phyloP scores from a whole-genome alignment of 2,329 filamentous ascomycete genomes.

The Talaromyces atroroseus region DNA sequence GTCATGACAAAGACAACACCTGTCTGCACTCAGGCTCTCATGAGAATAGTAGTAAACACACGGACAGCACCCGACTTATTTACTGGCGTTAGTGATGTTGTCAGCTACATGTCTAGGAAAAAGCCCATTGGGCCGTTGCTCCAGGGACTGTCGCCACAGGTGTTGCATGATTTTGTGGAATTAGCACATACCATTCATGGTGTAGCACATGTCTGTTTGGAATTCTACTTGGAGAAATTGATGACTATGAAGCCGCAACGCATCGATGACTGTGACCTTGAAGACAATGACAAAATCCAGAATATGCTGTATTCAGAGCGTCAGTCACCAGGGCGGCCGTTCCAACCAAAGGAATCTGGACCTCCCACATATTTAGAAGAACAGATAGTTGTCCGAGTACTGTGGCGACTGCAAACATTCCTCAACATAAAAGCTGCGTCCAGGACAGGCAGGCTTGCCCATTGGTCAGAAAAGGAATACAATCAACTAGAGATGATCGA shows the following conservation, averaged over 20 bases:
- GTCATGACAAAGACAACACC: background rate
- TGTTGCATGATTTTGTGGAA: background rate
- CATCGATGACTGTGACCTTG: background rate
- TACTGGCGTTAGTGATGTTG: background rate
- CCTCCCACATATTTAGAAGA: conserved; percentile 3
- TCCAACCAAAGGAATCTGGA: conserved; percentile 5
- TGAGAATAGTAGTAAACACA: background rate
- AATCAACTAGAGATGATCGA: background rate
- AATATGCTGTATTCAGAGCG: background rate
- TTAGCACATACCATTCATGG: background rate
- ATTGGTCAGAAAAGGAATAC: background rate
- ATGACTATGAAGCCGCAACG: background rate
- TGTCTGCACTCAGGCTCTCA: background rate
- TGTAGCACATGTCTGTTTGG: background rate
- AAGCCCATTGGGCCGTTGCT: background rate
- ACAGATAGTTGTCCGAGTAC: background rate
- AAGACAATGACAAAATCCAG: background rate
- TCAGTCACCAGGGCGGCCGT: conserved; percentile 1
- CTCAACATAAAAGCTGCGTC: background rate
- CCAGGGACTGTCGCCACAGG: background rate
- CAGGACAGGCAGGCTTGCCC: background rate
- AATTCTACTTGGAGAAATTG: background rate
- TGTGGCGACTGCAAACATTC: conserved; percentile 3
- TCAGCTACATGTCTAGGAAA: background rate
- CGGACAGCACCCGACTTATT: background rate